A percentile compares a stretch with the other conserved stretches of the same genome.
These are phyloP conservation scores for Extremus antarcticus DNA, from an alignment of 495 filamentous ascomycete species.

Conservation along the genomic window DNA sequence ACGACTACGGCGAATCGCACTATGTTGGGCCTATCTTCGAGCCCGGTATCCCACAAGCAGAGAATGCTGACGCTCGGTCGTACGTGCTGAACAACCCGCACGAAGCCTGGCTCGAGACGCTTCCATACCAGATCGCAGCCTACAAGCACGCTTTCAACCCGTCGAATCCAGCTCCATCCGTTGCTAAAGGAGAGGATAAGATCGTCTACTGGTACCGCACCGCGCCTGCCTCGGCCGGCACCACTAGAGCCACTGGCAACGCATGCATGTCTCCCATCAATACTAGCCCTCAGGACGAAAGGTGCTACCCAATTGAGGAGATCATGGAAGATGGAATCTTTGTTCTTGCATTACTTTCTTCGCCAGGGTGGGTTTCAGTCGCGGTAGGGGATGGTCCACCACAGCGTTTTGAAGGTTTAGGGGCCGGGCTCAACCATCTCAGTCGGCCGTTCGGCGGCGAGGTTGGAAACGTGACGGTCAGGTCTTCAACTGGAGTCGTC, in stretches of 20 bases:
- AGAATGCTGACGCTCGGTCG: conserved; percentile 26
- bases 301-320: neutral
- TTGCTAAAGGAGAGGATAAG: conserved; percentile 35
- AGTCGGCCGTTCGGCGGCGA: conserved; percentile 39
- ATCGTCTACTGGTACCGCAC: conserved; percentile 57
- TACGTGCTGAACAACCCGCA: conserved; percentile 43
- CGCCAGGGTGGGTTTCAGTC: conserved; percentile 33
- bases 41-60: conserved; percentile 34
- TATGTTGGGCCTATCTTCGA: conserved; percentile 53
- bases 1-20: conserved; percentile 68
- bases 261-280: conserved; percentile 3
- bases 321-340: conserved; percentile 37
- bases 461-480: conserved; percentile 42
- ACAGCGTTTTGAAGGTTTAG: conserved; percentile 30
- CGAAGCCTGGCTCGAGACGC: conserved; percentile 43
- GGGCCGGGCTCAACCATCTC: conserved; percentile 43
- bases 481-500: conserved; percentile 27
- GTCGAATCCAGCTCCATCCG: neutral
- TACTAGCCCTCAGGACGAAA: neutral
- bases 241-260: conserved; percentile 33
- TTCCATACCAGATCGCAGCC: conserved; percentile 50
- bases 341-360: conserved; percentile 33
- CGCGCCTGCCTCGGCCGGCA: conserved; percentile 29
- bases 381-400: conserved; percentile 38
- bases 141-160: conserved; percentile 15